A percentile compares a stretch with the other conserved stretches of the same genome.
Conservation (phyloP, 768 basidiomycete species). For the Phaffia australis region DNA sequence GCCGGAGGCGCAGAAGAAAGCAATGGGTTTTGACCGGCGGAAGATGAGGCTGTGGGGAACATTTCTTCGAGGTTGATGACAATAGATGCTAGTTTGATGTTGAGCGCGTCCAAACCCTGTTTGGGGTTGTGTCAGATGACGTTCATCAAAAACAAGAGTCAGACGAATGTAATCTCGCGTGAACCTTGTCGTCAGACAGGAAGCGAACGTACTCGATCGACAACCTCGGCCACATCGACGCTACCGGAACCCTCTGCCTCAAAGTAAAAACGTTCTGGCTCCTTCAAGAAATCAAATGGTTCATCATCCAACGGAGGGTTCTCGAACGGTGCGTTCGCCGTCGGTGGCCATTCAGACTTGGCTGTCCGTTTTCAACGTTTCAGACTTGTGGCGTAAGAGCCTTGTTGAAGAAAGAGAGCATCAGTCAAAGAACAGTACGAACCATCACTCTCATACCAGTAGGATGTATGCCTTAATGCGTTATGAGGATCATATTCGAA, state of each 20-base stretch:
- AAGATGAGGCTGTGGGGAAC: too few species aligned
- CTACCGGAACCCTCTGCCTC: conserved; percentile 54
- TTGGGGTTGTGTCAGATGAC: too few species aligned
- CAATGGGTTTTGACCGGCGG: too few species aligned
- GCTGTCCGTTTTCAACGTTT: conserved; percentile 32
- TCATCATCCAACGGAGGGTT: conserved; percentile 60
- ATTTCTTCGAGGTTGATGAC: too few species aligned
- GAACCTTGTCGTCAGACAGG: neutral
- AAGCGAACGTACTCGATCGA: conserved; percentile 10
- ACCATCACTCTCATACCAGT: conserved; percentile 68
- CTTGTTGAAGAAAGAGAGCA: neutral
- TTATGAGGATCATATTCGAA: conserved; percentile 99
- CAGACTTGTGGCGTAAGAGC: neutral
- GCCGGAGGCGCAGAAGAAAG: too few species aligned
- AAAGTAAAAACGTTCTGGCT: conserved; percentile 83
- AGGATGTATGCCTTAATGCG: conserved; percentile 84
- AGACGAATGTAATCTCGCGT: too few species aligned
- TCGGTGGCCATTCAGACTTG: conserved; percentile 79
- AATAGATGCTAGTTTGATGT: too few species aligned
- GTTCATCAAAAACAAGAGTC: too few species aligned
- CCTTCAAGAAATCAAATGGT: conserved; percentile 75
- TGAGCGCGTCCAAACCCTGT: too few species aligned
- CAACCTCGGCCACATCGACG: conserved; percentile 22
- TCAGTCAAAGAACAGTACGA: conserved; percentile 11
- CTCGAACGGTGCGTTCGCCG: conserved; percentile 75